phyloP scores from a whole-genome alignment of 306 rosid genomes.

The Potentilla sterilis region DNA sequence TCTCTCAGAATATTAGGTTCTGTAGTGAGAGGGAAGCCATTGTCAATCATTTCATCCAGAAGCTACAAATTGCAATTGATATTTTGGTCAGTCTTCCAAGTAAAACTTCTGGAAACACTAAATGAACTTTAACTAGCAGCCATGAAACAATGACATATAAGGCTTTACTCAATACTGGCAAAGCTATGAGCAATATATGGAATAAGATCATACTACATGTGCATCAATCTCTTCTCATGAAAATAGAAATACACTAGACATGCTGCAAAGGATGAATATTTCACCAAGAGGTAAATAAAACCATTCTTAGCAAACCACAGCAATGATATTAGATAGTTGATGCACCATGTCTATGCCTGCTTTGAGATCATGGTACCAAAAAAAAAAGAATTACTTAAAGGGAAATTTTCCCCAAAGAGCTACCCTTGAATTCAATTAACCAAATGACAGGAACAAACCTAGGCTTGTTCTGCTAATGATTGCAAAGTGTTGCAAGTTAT shows the following conservation, averaged over 20 bases:
- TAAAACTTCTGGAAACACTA: too few relatives aligned
- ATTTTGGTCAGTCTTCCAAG: too few relatives aligned
- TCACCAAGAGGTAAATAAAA: not conserved
- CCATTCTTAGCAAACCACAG: not conserved
- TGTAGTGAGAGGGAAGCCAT: too few relatives aligned
- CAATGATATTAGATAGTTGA: not conserved
- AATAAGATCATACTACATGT: not conserved
- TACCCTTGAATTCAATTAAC: not conserved
- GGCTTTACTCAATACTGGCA: not conserved
- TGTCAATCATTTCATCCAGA: too few relatives aligned
- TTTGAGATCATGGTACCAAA: not conserved
- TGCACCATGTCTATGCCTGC: not conserved
- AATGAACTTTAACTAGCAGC: constrained; percentile 26
- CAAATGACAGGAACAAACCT: constrained; percentile 3
- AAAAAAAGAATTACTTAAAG: not conserved
- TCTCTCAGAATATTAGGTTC: too few relatives aligned
- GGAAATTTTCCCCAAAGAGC: not conserved
- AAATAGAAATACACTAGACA: not conserved
- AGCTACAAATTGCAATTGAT: too few relatives aligned
- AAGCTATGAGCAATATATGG: not conserved
- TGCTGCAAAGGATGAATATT: not conserved
- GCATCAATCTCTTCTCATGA: not conserved
- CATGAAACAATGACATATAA: not conserved
- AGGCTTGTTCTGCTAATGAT: not conserved
- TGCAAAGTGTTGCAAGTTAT: not conserved